Conservation (phyloP, 2,329 filamentous ascomycete genomes). For the Pseudogymnoascus sp. region DNA sequence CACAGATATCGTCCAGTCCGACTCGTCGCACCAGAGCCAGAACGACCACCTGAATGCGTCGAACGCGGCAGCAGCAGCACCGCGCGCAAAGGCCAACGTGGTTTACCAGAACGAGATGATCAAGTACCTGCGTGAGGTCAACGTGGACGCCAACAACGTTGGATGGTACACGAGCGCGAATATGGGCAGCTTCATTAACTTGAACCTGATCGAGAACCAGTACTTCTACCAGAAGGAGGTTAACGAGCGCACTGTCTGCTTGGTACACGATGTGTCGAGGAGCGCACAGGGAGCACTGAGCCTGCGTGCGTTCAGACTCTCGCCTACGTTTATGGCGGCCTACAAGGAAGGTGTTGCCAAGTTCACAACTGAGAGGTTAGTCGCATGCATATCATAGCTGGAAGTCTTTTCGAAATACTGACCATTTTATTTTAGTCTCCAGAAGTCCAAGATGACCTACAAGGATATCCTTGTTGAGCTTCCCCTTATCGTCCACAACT, state of each 20-base stretch:
- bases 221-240: constrained; percentile 90
- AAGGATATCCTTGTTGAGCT: constrained; percentile 90
- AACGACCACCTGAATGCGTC: constrained; percentile 59
- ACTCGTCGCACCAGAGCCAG: constrained; percentile 52
- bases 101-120: constrained; percentile 96
- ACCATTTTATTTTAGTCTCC: constrained; percentile 52
- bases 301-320: constrained; percentile 84
- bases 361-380: constrained; percentile 92
- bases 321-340: constrained; percentile 77
- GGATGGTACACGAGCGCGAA: constrained; percentile 98
- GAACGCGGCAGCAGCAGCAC: constrained; percentile 75
- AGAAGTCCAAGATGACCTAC: constrained; percentile 90
- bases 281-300: constrained; percentile 88
- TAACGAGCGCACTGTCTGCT: constrained; percentile 77
- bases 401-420: not conserved
- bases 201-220: constrained; percentile 95
- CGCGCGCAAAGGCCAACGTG: constrained; percentile 83
- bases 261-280: constrained; percentile 92
- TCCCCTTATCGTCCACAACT: constrained; percentile 88
- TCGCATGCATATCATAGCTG: constrained; percentile 16
- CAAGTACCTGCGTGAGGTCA: constrained; percentile 90
- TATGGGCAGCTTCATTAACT: constrained; percentile 97
- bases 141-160: constrained; percentile 94
- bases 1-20: constrained; percentile 61
- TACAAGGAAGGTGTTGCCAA: constrained; percentile 80